Conservation (phyloP, 2,329 filamentous ascomycete genomes). For the Talaromyces sp. region DNA sequence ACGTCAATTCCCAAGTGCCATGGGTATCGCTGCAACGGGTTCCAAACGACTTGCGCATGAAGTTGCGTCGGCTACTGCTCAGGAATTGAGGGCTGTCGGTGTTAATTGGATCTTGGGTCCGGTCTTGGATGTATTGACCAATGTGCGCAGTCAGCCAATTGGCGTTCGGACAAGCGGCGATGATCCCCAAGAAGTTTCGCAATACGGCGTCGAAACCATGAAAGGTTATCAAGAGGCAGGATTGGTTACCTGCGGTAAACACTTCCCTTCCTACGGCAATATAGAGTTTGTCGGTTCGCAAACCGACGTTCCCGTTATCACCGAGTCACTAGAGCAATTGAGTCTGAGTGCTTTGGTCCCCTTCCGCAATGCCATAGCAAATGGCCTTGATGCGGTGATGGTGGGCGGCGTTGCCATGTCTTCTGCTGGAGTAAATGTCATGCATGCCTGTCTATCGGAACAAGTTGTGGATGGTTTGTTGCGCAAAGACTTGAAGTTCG, state of each 20-base stretch:
- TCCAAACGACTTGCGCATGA: constrained; percentile 81
- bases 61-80: constrained; percentile 87
- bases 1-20: constrained; percentile 92
- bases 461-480: constrained; percentile 89
- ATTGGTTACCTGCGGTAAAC: constrained; percentile 85
- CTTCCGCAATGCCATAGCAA: constrained; percentile 82
- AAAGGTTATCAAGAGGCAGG: constrained; percentile 91
- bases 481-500: constrained; percentile 82
- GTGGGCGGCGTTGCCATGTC: constrained; percentile 91
- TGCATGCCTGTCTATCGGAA: constrained; percentile 89
- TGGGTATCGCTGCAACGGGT: constrained; percentile 92
- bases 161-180: constrained; percentile 88
- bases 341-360: constrained; percentile 89
- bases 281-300: constrained; percentile 89
- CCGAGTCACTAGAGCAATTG: constrained; percentile 86
- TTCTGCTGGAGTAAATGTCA: constrained; percentile 86
- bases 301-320: constrained; percentile 90
- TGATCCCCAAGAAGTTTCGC: constrained; percentile 90
- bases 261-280: constrained; percentile 95
- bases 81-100: constrained; percentile 86
- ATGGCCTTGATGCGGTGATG: constrained; percentile 90
- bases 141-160: constrained; percentile 83
- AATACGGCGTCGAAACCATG: constrained; percentile 85
- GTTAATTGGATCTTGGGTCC: constrained; percentile 95
- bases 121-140: constrained; percentile 88